These are phyloP conservation scores for Hemisphaericaspora subhashii DNA, from an alignment of 1,139 yeast species.

Conservation along the genomic window DNA sequence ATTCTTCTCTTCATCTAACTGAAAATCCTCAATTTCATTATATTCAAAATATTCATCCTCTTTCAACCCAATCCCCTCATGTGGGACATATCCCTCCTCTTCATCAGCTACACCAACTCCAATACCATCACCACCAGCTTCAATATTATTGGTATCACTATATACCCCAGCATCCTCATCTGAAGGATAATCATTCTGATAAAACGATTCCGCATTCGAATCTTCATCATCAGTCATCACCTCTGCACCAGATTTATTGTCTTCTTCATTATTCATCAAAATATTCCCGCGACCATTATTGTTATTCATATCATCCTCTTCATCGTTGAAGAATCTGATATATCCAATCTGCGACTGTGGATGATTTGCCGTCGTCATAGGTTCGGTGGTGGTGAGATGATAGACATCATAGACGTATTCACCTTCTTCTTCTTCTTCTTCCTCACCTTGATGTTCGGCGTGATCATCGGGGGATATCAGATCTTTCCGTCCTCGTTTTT, in stretches of 20 bases:
- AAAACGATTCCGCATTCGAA: conserved; percentile 78
- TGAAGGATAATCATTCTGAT: conserved; percentile 92
- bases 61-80: conserved; percentile 28
- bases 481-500: conserved; percentile 9
- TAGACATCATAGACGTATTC: conserved; percentile 86
- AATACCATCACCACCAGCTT: not conserved
- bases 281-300: conserved; percentile 8
- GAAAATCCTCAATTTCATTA: conserved; percentile 13
- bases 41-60: conserved; percentile 17
- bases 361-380: conserved; percentile 53
- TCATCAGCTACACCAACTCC: conserved; percentile 26
- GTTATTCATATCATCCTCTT: conserved; percentile 40
- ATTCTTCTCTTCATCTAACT: conserved; percentile 23
- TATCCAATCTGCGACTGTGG: conserved; percentile 62
- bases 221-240: conserved; percentile 42
- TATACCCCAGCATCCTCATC: conserved; percentile 68
- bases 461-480: conserved; percentile 10
- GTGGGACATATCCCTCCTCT: conserved; percentile 38
- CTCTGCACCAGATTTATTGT: conserved; percentile 41
- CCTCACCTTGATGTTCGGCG: too few relatives aligned
- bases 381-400: conserved; percentile 32
- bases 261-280: conserved; percentile 48
- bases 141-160: conserved; percentile 20
- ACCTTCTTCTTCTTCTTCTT: conserved; percentile 19
- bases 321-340: conserved; percentile 66